These are phyloP conservation scores for Primulina tabacum DNA, from an alignment of 257 asterid species.

Conservation along the genomic window DNA sequence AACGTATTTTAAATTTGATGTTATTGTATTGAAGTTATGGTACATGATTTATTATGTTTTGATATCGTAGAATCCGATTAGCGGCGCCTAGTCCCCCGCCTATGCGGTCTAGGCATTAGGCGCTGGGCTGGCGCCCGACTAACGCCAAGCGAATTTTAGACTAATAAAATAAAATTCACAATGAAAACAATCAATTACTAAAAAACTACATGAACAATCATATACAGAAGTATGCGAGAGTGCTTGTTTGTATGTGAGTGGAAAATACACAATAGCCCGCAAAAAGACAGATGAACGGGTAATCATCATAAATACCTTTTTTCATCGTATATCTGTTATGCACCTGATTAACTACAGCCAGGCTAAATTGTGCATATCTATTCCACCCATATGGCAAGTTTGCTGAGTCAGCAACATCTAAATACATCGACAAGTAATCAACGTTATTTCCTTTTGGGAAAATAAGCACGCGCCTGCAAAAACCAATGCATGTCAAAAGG, in stretches of 20 bases:
- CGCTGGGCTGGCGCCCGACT: too few species aligned
- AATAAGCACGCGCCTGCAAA: constrained; percentile 89
- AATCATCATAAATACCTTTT: constrained; percentile 51
- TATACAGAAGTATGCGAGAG: neutral
- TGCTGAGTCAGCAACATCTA: constrained; percentile 87
- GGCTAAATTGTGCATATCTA: constrained; percentile 90
- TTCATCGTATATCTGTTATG: constrained; percentile 57
- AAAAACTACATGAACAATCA: neutral
- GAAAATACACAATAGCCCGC: neutral
- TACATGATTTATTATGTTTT: too few species aligned
- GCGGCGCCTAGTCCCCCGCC: too few species aligned
- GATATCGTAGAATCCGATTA: too few species aligned
- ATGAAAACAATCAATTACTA: neutral
- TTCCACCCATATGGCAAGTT: constrained; percentile 84
- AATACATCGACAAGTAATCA: constrained; percentile 79
- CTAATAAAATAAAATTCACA: neutral
- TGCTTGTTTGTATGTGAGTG: neutral
- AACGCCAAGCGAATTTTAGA: too few species aligned
- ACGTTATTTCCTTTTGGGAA: constrained; percentile 94
- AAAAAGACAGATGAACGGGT: neutral
- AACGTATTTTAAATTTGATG: too few species aligned
- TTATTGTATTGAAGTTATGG: too few species aligned
- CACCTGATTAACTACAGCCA: constrained; percentile 82
- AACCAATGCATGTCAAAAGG: constrained; percentile 25
- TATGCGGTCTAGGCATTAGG: too few species aligned